Conservation (phyloP, 2,329 filamentous ascomycete species). For the Fusarium ramigenum region DNA sequence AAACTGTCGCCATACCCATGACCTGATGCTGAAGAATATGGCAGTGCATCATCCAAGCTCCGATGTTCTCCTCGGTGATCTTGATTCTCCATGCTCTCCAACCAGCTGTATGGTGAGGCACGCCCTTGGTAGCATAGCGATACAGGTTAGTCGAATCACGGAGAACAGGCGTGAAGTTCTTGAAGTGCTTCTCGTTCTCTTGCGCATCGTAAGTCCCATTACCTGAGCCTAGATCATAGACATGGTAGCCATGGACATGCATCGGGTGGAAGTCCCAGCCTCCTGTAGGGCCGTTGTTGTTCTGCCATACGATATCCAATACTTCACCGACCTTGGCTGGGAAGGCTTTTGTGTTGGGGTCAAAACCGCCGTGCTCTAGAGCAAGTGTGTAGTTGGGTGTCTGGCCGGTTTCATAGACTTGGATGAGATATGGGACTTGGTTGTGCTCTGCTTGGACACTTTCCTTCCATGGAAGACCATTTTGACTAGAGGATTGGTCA, state of each 20-base stretch:
- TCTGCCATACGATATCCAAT: slow-evolving; percentile 61
- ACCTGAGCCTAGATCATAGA: slow-evolving; percentile 15
- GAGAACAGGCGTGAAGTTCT: slow-evolving; percentile 20
- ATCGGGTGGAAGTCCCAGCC: slow-evolving; percentile 34
- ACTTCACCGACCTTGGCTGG: slow-evolving; percentile 66
- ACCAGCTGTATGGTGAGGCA: slow-evolving; percentile 55
- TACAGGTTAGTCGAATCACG: slow-evolving; percentile 56
- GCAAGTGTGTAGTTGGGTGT: slow-evolving; percentile 61
- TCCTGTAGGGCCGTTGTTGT: slow-evolving; percentile 48
- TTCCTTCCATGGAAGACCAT: slow-evolving; percentile 25
- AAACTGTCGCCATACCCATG: slow-evolving; percentile 55
- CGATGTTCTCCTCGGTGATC: slow-evolving; percentile 55
- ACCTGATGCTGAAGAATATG: slow-evolving; percentile 67
- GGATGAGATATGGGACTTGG: slow-evolving; percentile 29
- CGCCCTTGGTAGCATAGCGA: slow-evolving; percentile 56
- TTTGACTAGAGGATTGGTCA: slow-evolving; percentile 1
- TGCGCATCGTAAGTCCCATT: slow-evolving; percentile 23
- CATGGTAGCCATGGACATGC: slow-evolving; percentile 26
- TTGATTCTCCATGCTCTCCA: slow-evolving; percentile 70
- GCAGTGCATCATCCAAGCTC: slow-evolving; percentile 71
- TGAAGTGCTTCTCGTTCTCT: slow-evolving; percentile 11
- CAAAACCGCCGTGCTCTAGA: slow-evolving; percentile 61
- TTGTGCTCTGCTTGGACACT: slow-evolving; percentile 18
- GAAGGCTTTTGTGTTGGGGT: slow-evolving; percentile 60
- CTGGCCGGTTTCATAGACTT: slow-evolving; percentile 21